These are phyloP conservation scores for Lichina pygmaea DNA, from an alignment of 495 filamentous ascomycete genomes.

Conservation along the genomic window DNA sequence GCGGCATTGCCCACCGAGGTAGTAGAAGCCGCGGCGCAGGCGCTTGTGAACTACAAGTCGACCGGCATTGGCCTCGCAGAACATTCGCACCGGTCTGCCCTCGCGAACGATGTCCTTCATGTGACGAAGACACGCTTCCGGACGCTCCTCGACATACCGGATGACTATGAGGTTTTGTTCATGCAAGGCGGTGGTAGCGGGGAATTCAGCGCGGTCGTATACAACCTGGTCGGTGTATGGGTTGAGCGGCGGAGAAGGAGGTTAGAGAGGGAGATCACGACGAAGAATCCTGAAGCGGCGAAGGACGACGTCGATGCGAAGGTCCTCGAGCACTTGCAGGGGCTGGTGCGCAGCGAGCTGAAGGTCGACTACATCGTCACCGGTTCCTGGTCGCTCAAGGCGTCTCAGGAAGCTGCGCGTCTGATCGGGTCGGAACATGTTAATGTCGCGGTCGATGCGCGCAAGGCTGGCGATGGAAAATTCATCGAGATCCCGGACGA, in stretches of 20 bases:
- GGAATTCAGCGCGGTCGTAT: conserved; percentile 54
- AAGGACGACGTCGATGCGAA: conserved; percentile 14
- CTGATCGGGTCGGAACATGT: conserved; percentile 52
- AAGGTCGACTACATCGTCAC: conserved; percentile 79
- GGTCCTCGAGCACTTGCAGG: conserved; percentile 29
- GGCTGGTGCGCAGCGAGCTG: conserved; percentile 35
- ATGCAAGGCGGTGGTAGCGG: conserved; percentile 68
- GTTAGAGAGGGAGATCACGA: conserved; percentile 12
- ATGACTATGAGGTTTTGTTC: conserved; percentile 51
- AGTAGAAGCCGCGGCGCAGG: conserved; percentile 40
- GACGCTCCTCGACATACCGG: conserved; percentile 43
- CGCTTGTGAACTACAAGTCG: conserved; percentile 59
- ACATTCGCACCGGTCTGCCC: conserved; percentile 66
- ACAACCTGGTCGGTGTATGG: conserved; percentile 64
- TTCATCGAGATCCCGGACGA: conserved; percentile 64
- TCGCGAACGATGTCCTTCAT: conserved; percentile 43
- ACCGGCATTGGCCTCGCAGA: conserved; percentile 62
- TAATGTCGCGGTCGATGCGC: conserved; percentile 50
- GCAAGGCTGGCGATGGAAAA: conserved; percentile 49
- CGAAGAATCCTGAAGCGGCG: not conserved
- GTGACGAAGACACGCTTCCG: conserved; percentile 36
- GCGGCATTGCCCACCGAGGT: conserved; percentile 57
- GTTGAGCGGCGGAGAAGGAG: conserved; percentile 29
- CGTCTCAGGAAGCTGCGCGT: conserved; percentile 57
- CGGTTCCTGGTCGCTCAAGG: conserved; percentile 81